Evolutionary conservation across 2,329 filamentous ascomycete species (phyloP), one percentile per base, ranked within the genome.

Genomic region (Aspergillus awamori): DNA sequence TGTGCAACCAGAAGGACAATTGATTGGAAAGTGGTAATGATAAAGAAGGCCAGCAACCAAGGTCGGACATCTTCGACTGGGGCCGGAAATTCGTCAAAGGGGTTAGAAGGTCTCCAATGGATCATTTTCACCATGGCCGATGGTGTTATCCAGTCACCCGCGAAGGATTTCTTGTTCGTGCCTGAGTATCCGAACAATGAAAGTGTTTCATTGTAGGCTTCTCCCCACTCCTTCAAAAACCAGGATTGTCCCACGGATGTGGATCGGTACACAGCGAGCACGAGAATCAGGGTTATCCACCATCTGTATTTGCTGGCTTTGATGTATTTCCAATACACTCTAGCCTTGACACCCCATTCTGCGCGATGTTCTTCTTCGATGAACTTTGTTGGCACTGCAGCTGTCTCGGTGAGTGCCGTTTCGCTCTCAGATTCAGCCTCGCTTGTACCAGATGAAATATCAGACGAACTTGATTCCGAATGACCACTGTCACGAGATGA

Each of bases 201-300:
- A 38, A 65, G 53, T 13, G 66, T 65, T 41, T 71, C 70, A 38
- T 74, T 70, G 73, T 93, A 94, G 6, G 87, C 87, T 72, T 96
- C 91, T 30, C 91, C 91, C 92, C 93, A 97, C 26, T 89, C 84
- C 72, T 97, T 96, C 57, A 97, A 82, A 48, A 95, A 93, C 84
- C 92, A 94, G 1, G 86, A 88, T 69, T 92, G 86, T 1, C 83
- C 83, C 41, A 96, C 81, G 39, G 88, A 84, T 17, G 86, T 78
- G 11, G 87, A 70, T 6, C 93, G 87, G 68, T 87, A 91, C 0
- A 87, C 43, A 5, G 84, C 75, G 61, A 93, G 86, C 11, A 88
- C 79, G 1, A 86, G 36, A 3, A 94, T 79, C 2, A 93, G 81
- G 1, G 86, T 69, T 3, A 78, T 73, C 93, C 93, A 97, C 81